Evolutionary conservation across 163 green algal genomes (phyloP), one percentile per base, ranked within the genome.

Genomic region (Scenedesmus sp.): DNA sequence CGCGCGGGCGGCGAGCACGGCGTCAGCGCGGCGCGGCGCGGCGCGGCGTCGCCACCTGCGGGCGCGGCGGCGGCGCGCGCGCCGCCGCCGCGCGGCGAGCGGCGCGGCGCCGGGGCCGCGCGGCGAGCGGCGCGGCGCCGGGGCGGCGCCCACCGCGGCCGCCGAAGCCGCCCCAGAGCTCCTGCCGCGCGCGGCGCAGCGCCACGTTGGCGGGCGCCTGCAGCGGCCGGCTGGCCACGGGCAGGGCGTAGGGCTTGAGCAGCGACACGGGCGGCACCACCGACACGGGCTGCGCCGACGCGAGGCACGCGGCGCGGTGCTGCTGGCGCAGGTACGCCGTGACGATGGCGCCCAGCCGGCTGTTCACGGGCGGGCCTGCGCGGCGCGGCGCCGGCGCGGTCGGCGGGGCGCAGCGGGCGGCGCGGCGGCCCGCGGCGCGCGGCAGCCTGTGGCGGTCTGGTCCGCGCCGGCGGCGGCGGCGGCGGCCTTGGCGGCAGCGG

Each of bases 261-360:
- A 95, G 80, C 18, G 88, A 90, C 20, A 95, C 84, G 3, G 89
- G 85, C 4, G 90, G 88, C 50, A 93, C 81, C 20, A 87, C 82
- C 28, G 88, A 87, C 15, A 93, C 86, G 10, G 90, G 90, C 13
- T 80, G 75, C 10, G 79, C 60, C 14, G 84, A 86, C 26, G 75
- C 57, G 48, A 88, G 72, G 66, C 85, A 87, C 0, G 69, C 67
- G 18, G 81, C 54, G 45, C 86, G 60, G 76, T 96, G 91, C 87
- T 95, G 91, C 58, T 93, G 87, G 70, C 87, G 83, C 34, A 96
- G 87, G 75, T 91, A 90, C 17, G 82, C 63, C 72, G 86, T 89
- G 2, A 96, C 81, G 11, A 96, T 93, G 45, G 53, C 34, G 22
- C 89, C 81, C 31, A 93, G 75, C n/a, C 69, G 50, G 53, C 64